Evolutionary conservation across 83 land plant genomes (phyloP).

Genomic region (Thuja plicata): DNA sequence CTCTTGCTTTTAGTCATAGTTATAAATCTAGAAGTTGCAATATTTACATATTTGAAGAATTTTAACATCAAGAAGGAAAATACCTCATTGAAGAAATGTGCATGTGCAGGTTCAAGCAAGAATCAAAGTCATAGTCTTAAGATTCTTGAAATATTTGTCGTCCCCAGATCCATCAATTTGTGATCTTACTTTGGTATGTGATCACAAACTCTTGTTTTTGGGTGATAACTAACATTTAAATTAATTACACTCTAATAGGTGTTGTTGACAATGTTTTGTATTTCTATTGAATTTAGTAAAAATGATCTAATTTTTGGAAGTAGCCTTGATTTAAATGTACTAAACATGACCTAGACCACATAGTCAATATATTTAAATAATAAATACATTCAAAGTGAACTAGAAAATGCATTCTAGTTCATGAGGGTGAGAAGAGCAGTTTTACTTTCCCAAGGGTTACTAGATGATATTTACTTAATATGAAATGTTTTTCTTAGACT

Average conservation of each 20-base stretch:
- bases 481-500: no score
- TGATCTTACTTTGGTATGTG: constrained; percentile 5
- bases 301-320: not conserved
- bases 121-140: constrained; percentile 7
- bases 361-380: not conserved
- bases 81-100: not conserved
- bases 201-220: not conserved
- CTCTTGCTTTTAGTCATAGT: no score
- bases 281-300: not conserved
- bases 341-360: not conserved
- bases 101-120: constrained; percentile 10
- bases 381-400: not conserved
- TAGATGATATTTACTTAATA: not conserved
- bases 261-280: not conserved
- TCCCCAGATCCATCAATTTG: constrained; percentile 6
- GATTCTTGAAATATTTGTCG: not conserved
- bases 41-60: not conserved
- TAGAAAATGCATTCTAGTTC: not conserved
- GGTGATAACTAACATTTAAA: not conserved
- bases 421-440: not conserved
- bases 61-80: not conserved
- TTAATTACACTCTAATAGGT: not conserved
- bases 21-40: not conserved
- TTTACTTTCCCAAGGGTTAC: not conserved
- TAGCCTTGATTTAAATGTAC: not conserved